Conservation (phyloP, 1,284 basidiomycete species). For the Ceratobasidium sp. region DNA sequence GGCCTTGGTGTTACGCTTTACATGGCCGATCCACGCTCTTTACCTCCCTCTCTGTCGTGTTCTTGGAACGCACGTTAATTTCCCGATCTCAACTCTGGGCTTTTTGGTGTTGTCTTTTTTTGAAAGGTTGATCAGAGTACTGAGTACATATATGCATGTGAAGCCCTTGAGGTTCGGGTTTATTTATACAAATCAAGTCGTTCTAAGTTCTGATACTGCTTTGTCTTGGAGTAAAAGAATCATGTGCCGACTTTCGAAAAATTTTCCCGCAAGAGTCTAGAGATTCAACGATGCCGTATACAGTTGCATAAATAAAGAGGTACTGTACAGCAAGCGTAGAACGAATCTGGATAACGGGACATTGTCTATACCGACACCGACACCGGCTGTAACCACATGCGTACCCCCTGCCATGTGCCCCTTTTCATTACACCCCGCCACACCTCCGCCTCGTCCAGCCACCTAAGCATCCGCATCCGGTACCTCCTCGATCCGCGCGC, state of each 20-base stretch:
- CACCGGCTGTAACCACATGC: not conserved
- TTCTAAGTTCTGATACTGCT: too few relatives aligned
- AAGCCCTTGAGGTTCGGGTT: not conserved
- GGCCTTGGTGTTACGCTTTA: not conserved
- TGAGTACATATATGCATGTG: slow-evolving; percentile 37
- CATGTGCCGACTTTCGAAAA: too few relatives aligned
- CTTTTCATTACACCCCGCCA: not conserved
- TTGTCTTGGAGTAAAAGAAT: too few relatives aligned
- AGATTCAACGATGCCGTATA: slow-evolving; percentile 21
- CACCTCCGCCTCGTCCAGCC: not conserved
- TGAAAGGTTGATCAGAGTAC: not conserved
- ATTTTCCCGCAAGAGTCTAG: not conserved
- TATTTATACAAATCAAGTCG: too few relatives aligned
- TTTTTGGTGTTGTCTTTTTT: not conserved
- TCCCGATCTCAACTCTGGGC: too few relatives aligned
- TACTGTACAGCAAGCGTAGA: slow-evolving; percentile 37
- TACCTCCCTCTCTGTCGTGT: slow-evolving; percentile 15
- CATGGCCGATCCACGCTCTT: slow-evolving; percentile 6
- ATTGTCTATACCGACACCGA: slow-evolving; percentile 20
- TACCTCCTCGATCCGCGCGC: slow-evolving; percentile 52
- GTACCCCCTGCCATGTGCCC: not conserved
- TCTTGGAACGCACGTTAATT: not conserved
- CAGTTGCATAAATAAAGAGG: slow-evolving; percentile 37
- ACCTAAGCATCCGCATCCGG: slow-evolving; percentile 50
- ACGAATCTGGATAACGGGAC: slow-evolving; percentile 22